Percentiles rank a stretch among this genome's conserved stretches.
These are phyloP conservation scores for Condylostoma magnum DNA, from an alignment of 169 alveolate genomes.

Conservation along the genomic window DNA sequence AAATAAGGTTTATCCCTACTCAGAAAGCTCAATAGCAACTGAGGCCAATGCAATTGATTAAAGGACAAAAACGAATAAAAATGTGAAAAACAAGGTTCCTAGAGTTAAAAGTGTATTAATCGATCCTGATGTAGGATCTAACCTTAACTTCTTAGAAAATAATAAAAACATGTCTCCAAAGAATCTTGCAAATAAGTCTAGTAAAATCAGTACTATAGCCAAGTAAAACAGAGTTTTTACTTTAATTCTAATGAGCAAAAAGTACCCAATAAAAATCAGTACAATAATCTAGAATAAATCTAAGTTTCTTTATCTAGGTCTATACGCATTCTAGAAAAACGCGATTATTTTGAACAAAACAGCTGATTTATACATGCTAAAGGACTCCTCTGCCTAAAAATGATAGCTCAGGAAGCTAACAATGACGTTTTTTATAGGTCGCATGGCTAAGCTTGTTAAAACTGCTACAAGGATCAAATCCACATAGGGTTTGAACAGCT, in stretches of 20 bases:
- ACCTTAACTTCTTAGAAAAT: background rate
- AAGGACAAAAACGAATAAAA: background rate
- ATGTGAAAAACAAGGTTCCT: background rate
- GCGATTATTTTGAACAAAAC: background rate
- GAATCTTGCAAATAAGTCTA: background rate
- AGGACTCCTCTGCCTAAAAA: background rate
- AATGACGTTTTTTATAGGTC: background rate
- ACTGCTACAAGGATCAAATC: background rate
- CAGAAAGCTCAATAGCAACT: background rate
- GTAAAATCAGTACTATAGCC: background rate
- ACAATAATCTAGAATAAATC: background rate
- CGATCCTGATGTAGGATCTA: background rate
- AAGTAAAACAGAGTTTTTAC: background rate
- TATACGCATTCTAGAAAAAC: background rate
- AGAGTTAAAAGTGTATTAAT: background rate
- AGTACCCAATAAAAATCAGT: background rate
- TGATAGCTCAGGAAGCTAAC: background rate
- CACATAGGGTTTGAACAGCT: background rate
- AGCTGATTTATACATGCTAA: background rate
- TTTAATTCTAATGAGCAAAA: background rate
- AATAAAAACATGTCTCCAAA: background rate
- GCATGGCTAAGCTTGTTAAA: background rate
- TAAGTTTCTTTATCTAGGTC: background rate
- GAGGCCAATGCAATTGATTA: background rate
- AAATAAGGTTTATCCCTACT: background rate